Base-by-base conservation (phyloP, 164 flowering plant species). In the Sextonia rubra region DNA sequence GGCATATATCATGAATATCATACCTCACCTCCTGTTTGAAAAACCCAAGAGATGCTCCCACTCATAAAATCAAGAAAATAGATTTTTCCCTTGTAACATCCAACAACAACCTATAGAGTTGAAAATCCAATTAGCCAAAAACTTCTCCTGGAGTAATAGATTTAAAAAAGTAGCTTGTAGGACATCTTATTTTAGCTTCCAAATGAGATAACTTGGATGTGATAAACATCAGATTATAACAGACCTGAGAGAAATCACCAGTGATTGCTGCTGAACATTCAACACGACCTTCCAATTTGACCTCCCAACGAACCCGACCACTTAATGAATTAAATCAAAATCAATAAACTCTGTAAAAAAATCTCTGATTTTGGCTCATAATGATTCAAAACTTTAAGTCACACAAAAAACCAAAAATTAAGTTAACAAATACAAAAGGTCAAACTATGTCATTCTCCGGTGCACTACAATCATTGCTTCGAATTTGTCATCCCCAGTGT, bases 11-110 rank as follows among this genome's bases (percentile, higher is more conserved):
- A 20, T 29, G 23, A 64, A 29, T 37, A 52, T 65, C 77, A 73
- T 88, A 94, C 98, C 94, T 92, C 99, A 56, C 92, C 97, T 71
- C 73, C 66, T 6, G 96, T 90, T 77, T 86, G 88, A 76, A 94
- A 94, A 47, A 77, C 77, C 97, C 97, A 94, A 65, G 79, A 75
- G 73, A 89, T 78, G 56, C 72, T 71, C n/a, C 99, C 99, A 79
- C 77, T 85, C 67, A 69, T 73, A 71, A 86, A 84, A 79, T 92
- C 87, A 68, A 94, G 83, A 83, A 94, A 92, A 77, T 94, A 92
- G 61, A 94, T 82, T 71, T 87, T 91, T 70, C 99, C 99, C 66
- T 80, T 76, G 75, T 90, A 94, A 76, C 99, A 92, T 76, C 97
- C 99, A 80, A 92, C 97, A 22, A 91, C 91, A 73, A 90, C 89